Percentiles rank a stretch among this genome's conserved stretches.
These are phyloP conservation scores for Rubus parviflorus DNA, from an alignment of 306 rosid species.

Conservation along the genomic window DNA sequence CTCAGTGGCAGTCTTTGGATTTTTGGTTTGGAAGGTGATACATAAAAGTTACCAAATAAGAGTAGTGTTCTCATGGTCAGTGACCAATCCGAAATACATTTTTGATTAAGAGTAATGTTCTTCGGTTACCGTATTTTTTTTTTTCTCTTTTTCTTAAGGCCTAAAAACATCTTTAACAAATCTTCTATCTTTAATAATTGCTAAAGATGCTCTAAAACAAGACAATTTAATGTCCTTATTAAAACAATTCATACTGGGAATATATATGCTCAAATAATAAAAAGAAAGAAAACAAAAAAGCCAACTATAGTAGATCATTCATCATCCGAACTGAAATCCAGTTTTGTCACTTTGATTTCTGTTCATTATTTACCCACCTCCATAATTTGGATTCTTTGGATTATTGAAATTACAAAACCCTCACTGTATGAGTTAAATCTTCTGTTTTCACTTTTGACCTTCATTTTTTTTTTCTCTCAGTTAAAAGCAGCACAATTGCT, in stretches of 20 bases:
- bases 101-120: neutral
- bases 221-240: neutral
- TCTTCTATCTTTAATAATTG: no score
- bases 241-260: neutral
- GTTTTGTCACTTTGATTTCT: neutral
- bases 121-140: neutral
- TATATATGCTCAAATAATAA: neutral
- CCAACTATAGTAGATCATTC: neutral
- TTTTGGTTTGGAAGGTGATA: no score
- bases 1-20: no score
- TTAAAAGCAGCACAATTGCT: conserved; percentile 52
- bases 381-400: neutral
- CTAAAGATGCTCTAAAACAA: no score
- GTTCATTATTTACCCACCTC: neutral
- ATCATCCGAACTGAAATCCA: neutral
- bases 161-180: no score
- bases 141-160: neutral
- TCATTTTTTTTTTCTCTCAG: neutral
- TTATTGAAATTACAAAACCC: neutral
- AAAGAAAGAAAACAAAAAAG: neutral
- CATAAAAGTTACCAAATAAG: no score
- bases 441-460: neutral
- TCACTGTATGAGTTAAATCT: neutral
- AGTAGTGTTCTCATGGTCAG: no score
- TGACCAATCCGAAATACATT: no score